Evolutionary conservation across 2,329 filamentous ascomycete genomes (phyloP).

Genomic region (Aspergillus tanneri): DNA sequence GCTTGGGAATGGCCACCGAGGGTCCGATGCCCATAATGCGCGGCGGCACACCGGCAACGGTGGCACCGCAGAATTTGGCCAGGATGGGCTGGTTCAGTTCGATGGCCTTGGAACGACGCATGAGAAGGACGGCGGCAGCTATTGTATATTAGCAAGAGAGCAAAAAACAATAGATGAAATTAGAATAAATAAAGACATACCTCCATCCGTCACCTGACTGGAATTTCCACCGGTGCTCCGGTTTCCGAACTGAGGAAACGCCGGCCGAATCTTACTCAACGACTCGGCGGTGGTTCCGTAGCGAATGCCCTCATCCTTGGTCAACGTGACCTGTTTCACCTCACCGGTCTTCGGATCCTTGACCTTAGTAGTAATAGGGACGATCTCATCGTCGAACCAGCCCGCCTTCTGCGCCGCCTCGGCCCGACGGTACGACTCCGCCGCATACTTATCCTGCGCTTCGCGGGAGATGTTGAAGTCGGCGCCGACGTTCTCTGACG

Average conservation of each 20-base stretch:
- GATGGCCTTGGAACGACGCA: slow-evolving; percentile 89
- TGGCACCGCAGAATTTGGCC: slow-evolving; percentile 91
- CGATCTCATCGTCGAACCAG: slow-evolving; percentile 91
- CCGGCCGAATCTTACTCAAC: slow-evolving; percentile 79
- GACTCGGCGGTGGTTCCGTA: slow-evolving; percentile 83
- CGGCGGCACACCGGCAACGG: slow-evolving; percentile 83
- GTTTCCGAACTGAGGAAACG: slow-evolving; percentile 87
- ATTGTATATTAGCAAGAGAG: not conserved
- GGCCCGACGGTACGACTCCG: slow-evolving; percentile 82
- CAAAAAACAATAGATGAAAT: slow-evolving; percentile 1
- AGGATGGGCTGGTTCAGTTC: slow-evolving; percentile 87
- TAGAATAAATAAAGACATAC: slow-evolving; percentile 47
- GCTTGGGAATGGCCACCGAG: slow-evolving; percentile 68
- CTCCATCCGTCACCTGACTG: slow-evolving; percentile 90
- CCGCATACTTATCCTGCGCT: slow-evolving; percentile 79
- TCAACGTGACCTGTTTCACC: slow-evolving; percentile 72
- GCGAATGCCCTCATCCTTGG: slow-evolving; percentile 85
- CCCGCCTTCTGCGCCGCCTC: slow-evolving; percentile 88
- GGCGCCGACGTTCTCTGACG: slow-evolving; percentile 88
- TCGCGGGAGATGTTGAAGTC: slow-evolving; percentile 85
- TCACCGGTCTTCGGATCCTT: slow-evolving; percentile 82
- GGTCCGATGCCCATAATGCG: slow-evolving; percentile 89
- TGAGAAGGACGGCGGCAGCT: slow-evolving; percentile 83
- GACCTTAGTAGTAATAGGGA: slow-evolving; percentile 76
- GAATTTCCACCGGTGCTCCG: slow-evolving; percentile 90